A percentile compares a stretch with the other conserved stretches of the same genome.
Evolutionary conservation across 352 stramenopile species (phyloP).

Genomic region (Pseudoperonospora humuli): DNA sequence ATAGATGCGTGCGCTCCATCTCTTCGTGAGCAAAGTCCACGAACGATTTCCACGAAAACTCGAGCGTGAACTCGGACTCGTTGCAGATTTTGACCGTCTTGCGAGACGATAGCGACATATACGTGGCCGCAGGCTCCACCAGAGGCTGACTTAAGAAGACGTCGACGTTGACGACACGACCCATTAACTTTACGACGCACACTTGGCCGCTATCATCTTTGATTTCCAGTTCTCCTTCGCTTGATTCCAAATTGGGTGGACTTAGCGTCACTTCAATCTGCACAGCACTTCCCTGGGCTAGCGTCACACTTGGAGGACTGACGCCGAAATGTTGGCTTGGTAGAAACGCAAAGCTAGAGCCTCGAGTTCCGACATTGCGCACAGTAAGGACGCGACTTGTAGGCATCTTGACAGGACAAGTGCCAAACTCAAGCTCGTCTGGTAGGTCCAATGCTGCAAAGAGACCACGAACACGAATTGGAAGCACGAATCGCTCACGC

Average conservation of each 20-base stretch:
- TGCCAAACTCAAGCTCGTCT: slow-evolving; percentile 82
- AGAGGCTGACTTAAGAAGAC: slow-evolving; percentile 85
- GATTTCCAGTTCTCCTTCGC: slow-evolving; percentile 74
- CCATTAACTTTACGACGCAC: slow-evolving; percentile 60
- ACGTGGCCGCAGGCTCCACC: slow-evolving; percentile 81
- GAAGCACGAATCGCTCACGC: slow-evolving; percentile 91
- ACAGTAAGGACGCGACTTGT: slow-evolving; percentile 80
- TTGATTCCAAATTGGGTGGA: slow-evolving; percentile 28
- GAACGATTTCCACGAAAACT: slow-evolving; percentile 92
- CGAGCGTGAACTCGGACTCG: slow-evolving; percentile 85
- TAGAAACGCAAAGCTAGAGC: slow-evolving; percentile 68
- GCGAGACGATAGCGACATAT: slow-evolving; percentile 88
- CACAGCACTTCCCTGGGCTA: slow-evolving; percentile 55
- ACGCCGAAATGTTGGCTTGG: slow-evolving; percentile 59
- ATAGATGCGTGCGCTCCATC: slow-evolving; percentile 66
- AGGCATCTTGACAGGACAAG: slow-evolving; percentile 81
- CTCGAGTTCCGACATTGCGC: slow-evolving; percentile 82
- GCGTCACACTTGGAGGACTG: slow-evolving; percentile 42
- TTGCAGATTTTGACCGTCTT: slow-evolving; percentile 92
- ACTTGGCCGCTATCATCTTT: slow-evolving; percentile 75
- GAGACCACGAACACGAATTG: slow-evolving; percentile 76
- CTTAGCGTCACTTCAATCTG: slow-evolving; percentile 74
- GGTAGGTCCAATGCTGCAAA: slow-evolving; percentile 86
- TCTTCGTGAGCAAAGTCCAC: slow-evolving; percentile 61
- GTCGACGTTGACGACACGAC: slow-evolving; percentile 80